Evolutionary conservation across 2,329 filamentous ascomycete genomes (phyloP).

Genomic region (Tothia fuscella): DNA sequence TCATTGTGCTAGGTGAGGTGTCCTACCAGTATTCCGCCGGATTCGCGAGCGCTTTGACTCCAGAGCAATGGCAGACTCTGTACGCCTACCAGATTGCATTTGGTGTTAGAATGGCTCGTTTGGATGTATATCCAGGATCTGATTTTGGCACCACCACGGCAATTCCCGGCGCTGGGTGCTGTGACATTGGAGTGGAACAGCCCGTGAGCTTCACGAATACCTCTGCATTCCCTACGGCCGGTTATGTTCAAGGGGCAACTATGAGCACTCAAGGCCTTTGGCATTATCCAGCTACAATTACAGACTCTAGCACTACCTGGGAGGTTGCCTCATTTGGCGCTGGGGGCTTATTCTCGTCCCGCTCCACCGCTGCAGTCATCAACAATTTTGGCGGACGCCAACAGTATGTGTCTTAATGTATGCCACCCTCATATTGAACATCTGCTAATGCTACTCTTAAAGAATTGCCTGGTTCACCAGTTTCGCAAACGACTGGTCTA

Average conservation of each 20-base stretch:
- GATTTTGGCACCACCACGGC: slow-evolving; percentile 27
- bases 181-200: slow-evolving; percentile 37
- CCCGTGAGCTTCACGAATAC: slow-evolving; percentile 37
- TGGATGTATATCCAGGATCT: slow-evolving; percentile 39
- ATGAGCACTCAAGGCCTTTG: slow-evolving; percentile 39
- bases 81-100: slow-evolving; percentile 42
- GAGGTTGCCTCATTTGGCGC: slow-evolving; percentile 38
- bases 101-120: slow-evolving; percentile 44
- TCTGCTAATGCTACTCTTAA: too few relatives aligned
- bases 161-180: slow-evolving; percentile 32
- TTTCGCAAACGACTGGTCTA: slow-evolving; percentile 34
- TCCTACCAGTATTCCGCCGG: slow-evolving; percentile 34
- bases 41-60: slow-evolving; percentile 33
- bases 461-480: slow-evolving; percentile 45
- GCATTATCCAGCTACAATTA: slow-evolving; percentile 43
- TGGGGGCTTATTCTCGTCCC: slow-evolving; percentile 21
- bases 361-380: slow-evolving; percentile 41
- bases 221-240: slow-evolving; percentile 39
- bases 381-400: slow-evolving; percentile 40
- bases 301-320: slow-evolving; percentile 34
- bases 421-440: too few relatives aligned
- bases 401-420: too few relatives aligned
- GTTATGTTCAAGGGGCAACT: slow-evolving; percentile 27
- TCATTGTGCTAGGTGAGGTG: slow-evolving; percentile 38
- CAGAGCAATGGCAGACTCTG: slow-evolving; percentile 39